phyloP scores from a whole-genome alignment of 345 rosid genomes.

The Bruguiera parviflora region DNA sequence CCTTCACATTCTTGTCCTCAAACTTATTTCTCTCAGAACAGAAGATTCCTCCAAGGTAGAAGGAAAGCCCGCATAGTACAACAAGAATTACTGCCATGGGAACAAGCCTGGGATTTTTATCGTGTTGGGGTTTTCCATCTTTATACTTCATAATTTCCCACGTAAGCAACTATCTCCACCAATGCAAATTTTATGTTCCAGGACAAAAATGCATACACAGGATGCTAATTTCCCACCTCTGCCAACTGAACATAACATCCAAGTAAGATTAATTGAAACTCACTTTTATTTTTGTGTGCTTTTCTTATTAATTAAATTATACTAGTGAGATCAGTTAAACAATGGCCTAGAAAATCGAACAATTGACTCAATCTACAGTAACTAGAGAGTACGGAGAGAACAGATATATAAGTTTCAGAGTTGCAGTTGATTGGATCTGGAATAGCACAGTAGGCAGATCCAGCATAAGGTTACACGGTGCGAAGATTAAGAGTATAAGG shows the following conservation, averaged over 20 bases:
- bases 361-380: background rate
- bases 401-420: too few relatives aligned
- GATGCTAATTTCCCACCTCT: background rate
- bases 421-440: background rate
- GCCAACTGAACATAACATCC: too few relatives aligned
- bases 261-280: too few relatives aligned
- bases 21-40: slow-evolving; percentile 48
- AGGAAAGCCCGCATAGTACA: slow-evolving; percentile 71
- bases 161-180: slow-evolving; percentile 30
- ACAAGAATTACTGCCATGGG: slow-evolving; percentile 48
- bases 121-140: slow-evolving; percentile 69
- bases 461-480: background rate
- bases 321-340: too few relatives aligned
- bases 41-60: slow-evolving; percentile 85
- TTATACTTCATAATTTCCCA: slow-evolving; percentile 64
- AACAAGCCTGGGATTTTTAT: slow-evolving; percentile 44
- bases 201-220: background rate
- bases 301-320: too few relatives aligned
- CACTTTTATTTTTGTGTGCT: too few relatives aligned
- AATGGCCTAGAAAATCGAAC: too few relatives aligned
- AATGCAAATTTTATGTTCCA: slow-evolving; percentile 4
- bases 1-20: slow-evolving; percentile 22
- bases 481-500: background rate
- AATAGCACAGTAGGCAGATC: background rate
- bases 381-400: too few relatives aligned